phyloP scores from a whole-genome alignment of 805 yeast genomes.

The Ogataea chonburiensis region DNA sequence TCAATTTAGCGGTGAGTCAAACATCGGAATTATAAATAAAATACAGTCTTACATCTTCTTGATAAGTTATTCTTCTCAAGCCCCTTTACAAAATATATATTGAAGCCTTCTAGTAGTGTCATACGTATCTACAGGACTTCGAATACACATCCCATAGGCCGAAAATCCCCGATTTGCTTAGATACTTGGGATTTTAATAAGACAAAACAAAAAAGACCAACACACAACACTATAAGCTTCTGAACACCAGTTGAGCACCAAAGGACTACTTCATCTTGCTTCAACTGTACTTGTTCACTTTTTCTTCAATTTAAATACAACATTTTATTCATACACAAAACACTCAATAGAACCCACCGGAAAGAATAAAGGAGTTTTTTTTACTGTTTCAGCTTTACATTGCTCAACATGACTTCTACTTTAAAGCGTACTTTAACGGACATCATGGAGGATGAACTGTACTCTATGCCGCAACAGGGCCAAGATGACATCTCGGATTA shows the following conservation, averaged over 20 bases:
- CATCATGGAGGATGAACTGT: constrained; percentile 33
- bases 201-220: constrained; percentile 4
- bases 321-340: constrained; percentile 7
- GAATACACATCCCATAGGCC: not conserved
- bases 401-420: constrained; percentile 29
- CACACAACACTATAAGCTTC: no score
- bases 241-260: no score
- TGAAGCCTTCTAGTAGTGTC: constrained; percentile 3
- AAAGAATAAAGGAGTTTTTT: constrained; percentile 6
- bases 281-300: constrained; percentile 1
- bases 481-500: constrained; percentile 27
- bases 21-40: constrained; percentile 3
- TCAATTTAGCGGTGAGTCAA: constrained; percentile 12
- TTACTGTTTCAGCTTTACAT: constrained; percentile 11
- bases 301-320: constrained; percentile 2
- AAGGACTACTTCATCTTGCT: not conserved
- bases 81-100: constrained; percentile 1
- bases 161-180: constrained; percentile 3
- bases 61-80: constrained; percentile 8
- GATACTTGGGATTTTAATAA: no score
- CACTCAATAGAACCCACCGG: constrained; percentile 9
- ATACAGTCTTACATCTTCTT: constrained; percentile 1
- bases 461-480: constrained; percentile 23
- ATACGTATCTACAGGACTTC: no score
- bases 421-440: constrained; percentile 34